Percentiles rank a stretch among this genome's conserved stretches.
Evolutionary conservation across 2,329 filamentous ascomycete genomes (phyloP).

Genomic region (Cladosporium cucumerinum): DNA sequence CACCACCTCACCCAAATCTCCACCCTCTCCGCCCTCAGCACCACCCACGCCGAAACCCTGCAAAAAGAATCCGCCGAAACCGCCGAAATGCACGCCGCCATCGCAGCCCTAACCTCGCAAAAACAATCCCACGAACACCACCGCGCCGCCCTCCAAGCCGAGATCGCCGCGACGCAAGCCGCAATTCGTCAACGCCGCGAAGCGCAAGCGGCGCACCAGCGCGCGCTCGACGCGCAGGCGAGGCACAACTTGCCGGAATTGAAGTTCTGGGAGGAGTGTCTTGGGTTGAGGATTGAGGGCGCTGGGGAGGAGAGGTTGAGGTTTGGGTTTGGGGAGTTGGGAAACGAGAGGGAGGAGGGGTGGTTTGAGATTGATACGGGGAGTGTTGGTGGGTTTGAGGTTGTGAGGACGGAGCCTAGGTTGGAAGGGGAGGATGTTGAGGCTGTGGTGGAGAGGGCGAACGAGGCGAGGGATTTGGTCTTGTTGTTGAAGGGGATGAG

Average conservation of each 20-base stretch:
- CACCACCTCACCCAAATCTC: background rate
- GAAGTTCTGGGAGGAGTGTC: conserved; percentile 90
- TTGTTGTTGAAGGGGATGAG: conserved; percentile 78
- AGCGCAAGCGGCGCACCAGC: conserved; percentile 69
- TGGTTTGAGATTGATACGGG: conserved; percentile 89
- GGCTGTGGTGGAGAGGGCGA: conserved; percentile 71
- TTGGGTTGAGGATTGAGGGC: conserved; percentile 86
- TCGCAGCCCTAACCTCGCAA: conserved; percentile 54
- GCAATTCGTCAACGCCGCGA: conserved; percentile 67
- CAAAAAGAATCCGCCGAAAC: conserved; percentile 74
- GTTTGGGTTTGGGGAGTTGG: conserved; percentile 83
- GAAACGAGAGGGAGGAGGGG: conserved; percentile 84
- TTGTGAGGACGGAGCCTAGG: conserved; percentile 77
- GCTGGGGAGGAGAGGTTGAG: conserved; percentile 70
- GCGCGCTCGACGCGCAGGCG: conserved; percentile 75
- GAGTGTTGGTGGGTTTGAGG: conserved; percentile 79
- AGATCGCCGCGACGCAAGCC: conserved; percentile 63
- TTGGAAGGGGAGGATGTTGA: conserved; percentile 76
- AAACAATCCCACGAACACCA: conserved; percentile 54
- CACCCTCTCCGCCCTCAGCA: conserved; percentile 57
- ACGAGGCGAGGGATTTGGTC: conserved; percentile 72
- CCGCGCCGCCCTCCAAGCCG: conserved; percentile 54
- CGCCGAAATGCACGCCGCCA: conserved; percentile 59
- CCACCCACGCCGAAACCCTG: conserved; percentile 69
- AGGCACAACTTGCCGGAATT: conserved; percentile 90